phyloP scores from a whole-genome alignment of 2,329 filamentous ascomycete genomes.

The Penicillium fuscoglaucum region DNA sequence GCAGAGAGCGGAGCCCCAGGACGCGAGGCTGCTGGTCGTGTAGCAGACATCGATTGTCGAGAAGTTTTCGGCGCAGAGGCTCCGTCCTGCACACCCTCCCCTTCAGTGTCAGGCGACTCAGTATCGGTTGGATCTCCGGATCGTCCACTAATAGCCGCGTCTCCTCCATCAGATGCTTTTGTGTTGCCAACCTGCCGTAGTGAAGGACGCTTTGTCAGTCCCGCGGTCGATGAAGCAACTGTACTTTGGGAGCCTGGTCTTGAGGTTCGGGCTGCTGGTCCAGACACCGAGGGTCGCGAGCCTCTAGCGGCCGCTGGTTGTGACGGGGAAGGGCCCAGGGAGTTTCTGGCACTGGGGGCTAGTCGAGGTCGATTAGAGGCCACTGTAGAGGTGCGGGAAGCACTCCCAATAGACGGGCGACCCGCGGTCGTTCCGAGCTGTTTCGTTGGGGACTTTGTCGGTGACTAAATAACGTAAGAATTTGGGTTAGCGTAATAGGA shows the following conservation, averaged over 20 bases:
- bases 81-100: constrained; percentile 23
- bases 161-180: constrained; percentile 30
- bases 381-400: constrained; percentile 55
- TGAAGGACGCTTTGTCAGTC: constrained; percentile 36
- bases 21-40: constrained; percentile 27
- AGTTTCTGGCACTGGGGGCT: constrained; percentile 58
- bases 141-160: constrained; percentile 26
- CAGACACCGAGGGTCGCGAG: constrained; percentile 43
- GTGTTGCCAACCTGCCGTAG: constrained; percentile 31
- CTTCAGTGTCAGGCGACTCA: constrained; percentile 29
- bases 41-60: constrained; percentile 27
- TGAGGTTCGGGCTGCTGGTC: constrained; percentile 35
- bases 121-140: constrained; percentile 34
- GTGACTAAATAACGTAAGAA: constrained; percentile 55
- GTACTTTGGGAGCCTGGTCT: constrained; percentile 33
- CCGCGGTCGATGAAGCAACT: constrained; percentile 23
- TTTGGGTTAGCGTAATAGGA: constrained; percentile 21
- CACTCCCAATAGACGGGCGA: constrained; percentile 42
- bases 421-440: constrained; percentile 62
- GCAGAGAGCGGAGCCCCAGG: constrained; percentile 33
- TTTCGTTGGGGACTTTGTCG: constrained; percentile 78
- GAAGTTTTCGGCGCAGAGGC: constrained; percentile 24
- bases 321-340: constrained; percentile 65
- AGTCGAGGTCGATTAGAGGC: constrained; percentile 54
- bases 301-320: constrained; percentile 33